Conservation (phyloP, 1,284 basidiomycete genomes). For the Sparassis latifolia region DNA sequence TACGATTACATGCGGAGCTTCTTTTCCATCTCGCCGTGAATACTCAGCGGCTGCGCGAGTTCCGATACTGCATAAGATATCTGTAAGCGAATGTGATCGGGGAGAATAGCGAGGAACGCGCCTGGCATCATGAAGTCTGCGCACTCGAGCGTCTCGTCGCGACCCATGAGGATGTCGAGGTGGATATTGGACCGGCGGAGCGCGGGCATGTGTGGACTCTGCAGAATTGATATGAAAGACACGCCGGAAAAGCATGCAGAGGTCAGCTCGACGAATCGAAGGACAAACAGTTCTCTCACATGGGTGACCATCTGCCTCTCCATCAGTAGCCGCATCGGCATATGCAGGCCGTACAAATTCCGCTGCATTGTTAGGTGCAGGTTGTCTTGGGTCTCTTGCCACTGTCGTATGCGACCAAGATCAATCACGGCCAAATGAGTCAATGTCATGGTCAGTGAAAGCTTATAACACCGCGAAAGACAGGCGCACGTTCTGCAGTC, state of each 20-base stretch:
- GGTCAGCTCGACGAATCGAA: neutral
- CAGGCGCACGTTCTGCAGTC: constrained; percentile 62
- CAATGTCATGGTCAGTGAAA: neutral
- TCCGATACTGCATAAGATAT: constrained; percentile 40
- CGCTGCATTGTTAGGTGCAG: constrained; percentile 82
- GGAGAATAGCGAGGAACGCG: constrained; percentile 27
- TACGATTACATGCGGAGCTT: constrained; percentile 45
- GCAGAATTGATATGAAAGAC: constrained; percentile 1
- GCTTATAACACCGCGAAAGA: neutral
- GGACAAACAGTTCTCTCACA: constrained; percentile 38
- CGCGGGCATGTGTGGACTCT: constrained; percentile 63
- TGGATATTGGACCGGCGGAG: constrained; percentile 71
- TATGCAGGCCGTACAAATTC: constrained; percentile 81
- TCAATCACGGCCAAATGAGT: neutral
- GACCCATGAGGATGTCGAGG: constrained; percentile 87
- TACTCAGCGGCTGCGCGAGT: constrained; percentile 43
- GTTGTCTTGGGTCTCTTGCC: constrained; percentile 90
- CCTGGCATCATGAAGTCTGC: constrained; percentile 35
- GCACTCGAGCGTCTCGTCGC: constrained; percentile 72
- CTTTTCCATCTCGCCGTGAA: constrained; percentile 72
- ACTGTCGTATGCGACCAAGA: constrained; percentile 40
- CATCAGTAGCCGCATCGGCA: constrained; percentile 88
- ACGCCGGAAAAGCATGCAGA: neutral
- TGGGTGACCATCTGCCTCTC: constrained; percentile 82
- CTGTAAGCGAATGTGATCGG: constrained; percentile 1